These are phyloP conservation scores for Stachybotrys elegans DNA, from an alignment of 2,329 filamentous ascomycete genomes.

Conservation along the genomic window DNA sequence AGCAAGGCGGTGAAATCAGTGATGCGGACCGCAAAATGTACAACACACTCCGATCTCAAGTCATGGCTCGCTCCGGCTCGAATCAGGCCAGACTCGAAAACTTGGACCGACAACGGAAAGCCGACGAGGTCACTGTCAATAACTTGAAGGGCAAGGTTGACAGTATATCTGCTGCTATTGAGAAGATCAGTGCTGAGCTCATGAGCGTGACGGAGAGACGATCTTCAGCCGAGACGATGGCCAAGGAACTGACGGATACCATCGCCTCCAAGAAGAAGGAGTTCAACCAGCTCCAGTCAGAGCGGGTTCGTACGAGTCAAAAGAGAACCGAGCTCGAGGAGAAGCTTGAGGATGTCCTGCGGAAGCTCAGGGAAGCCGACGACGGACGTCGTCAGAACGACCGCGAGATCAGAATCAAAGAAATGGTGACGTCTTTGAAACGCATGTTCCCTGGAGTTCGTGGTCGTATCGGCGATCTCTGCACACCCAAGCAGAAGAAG, in stretches of 20 bases:
- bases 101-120: conserved; percentile 82
- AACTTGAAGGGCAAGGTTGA: conserved; percentile 87
- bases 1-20: conserved; percentile 80
- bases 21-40: conserved; percentile 87
- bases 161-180: conserved; percentile 64
- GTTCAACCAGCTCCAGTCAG: conserved; percentile 78
- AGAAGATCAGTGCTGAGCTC: conserved; percentile 70
- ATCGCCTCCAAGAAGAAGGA: conserved; percentile 87
- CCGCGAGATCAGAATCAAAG: conserved; percentile 72
- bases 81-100: conserved; percentile 82
- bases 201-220: conserved; percentile 64
- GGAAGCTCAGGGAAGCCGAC: conserved; percentile 78
- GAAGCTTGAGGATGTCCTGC: conserved; percentile 76
- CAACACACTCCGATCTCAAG: conserved; percentile 75
- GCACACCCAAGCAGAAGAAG: conserved; percentile 95
- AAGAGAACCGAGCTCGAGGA: conserved; percentile 86
- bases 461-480: conserved; percentile 84
- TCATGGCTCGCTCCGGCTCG: conserved; percentile 73
- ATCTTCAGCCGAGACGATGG: conserved; percentile 53
- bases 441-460: conserved; percentile 88
- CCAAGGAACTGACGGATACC: conserved; percentile 68
- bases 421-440: conserved; percentile 81
- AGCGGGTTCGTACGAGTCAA: conserved; percentile 74
- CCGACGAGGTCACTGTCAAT: conserved; percentile 84
- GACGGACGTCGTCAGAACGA: conserved; percentile 81